A percentile compares a stretch with the other conserved stretches of the same genome.
phyloP scores from a whole-genome alignment of 2,329 filamentous ascomycete genomes.

The Myriosclerotinia duriaeana region DNA sequence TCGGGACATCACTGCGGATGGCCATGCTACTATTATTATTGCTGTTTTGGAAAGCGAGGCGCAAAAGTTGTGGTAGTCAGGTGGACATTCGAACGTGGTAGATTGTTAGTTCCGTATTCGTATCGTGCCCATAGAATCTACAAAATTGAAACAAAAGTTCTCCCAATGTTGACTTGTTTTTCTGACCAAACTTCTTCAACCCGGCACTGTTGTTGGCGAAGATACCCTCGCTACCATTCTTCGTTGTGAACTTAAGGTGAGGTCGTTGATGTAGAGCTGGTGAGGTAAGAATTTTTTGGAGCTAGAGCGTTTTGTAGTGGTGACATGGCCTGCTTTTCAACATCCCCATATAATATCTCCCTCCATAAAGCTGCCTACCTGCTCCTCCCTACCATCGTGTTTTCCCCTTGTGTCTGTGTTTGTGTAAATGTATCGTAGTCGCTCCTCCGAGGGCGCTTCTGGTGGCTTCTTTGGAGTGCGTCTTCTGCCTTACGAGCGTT shows the following conservation, averaged over 20 bases:
- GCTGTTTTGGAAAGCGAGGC: neutral
- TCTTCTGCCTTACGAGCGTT: too few species aligned
- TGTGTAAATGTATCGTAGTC: neutral
- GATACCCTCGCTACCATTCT: neutral
- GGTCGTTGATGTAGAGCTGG: neutral
- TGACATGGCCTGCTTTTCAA: neutral
- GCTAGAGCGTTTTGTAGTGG: neutral
- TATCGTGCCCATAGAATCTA: neutral
- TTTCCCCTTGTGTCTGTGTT: neutral
- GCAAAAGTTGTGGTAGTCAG: neutral
- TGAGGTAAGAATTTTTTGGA: neutral
- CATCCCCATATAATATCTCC: too few species aligned
- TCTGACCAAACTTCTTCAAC: neutral
- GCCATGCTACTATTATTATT: neutral
- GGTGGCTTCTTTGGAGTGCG: neutral
- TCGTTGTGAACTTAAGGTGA: neutral
- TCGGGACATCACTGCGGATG: neutral
- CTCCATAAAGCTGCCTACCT: neutral
- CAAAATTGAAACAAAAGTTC: neutral
- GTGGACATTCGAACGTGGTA: neutral
- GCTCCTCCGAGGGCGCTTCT: neutral
- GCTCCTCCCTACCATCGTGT: too few species aligned
- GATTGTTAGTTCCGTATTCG: neutral
- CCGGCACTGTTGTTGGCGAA: neutral
- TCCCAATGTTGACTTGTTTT: neutral